These are phyloP conservation scores for Amylocystis lapponica DNA, from an alignment of 768 basidiomycete species.

Conservation along the genomic window DNA sequence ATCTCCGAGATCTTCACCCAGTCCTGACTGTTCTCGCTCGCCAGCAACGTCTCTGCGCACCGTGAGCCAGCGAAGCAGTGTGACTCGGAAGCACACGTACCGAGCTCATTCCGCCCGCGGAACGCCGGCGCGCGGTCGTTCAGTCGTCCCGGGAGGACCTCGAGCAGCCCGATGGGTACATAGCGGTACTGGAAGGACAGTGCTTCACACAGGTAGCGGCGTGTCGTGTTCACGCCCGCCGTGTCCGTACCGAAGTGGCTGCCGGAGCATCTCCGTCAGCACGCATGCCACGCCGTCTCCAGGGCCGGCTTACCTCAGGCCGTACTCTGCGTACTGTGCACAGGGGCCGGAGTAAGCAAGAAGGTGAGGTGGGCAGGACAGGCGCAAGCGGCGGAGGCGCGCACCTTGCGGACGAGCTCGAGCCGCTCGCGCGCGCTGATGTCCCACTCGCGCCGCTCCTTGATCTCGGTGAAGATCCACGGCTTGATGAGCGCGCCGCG, in stretches of 20 bases:
- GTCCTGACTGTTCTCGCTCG: constrained; percentile 72
- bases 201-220: constrained; percentile 92
- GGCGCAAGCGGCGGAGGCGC: too few species aligned
- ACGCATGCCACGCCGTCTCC: neutral
- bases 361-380: too few species aligned
- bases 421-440: constrained; percentile 82
- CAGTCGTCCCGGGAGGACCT: constrained; percentile 70
- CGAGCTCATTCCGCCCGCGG: constrained; percentile 81
- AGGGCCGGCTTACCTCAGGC: constrained; percentile 53
- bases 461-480: constrained; percentile 94
- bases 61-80: neutral
- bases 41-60: constrained; percentile 69
- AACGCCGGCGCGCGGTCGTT: constrained; percentile 92
- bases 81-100: constrained; percentile 29
- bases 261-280: neutral
- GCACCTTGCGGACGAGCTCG: constrained; percentile 69
- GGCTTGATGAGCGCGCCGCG: constrained; percentile 95
- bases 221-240: constrained; percentile 82
- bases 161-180: constrained; percentile 88
- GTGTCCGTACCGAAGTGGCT: constrained; percentile 87
- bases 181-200: constrained; percentile 97
- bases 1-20: constrained; percentile 95
- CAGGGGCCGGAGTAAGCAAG: too few species aligned
- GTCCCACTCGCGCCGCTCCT: constrained; percentile 91
- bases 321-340: constrained; percentile 79